A percentile compares a stretch with the other conserved stretches of the same genome.
Evolutionary conservation across 2,329 filamentous ascomycete species (phyloP).

Genomic region (Hypoxylon sp.): DNA sequence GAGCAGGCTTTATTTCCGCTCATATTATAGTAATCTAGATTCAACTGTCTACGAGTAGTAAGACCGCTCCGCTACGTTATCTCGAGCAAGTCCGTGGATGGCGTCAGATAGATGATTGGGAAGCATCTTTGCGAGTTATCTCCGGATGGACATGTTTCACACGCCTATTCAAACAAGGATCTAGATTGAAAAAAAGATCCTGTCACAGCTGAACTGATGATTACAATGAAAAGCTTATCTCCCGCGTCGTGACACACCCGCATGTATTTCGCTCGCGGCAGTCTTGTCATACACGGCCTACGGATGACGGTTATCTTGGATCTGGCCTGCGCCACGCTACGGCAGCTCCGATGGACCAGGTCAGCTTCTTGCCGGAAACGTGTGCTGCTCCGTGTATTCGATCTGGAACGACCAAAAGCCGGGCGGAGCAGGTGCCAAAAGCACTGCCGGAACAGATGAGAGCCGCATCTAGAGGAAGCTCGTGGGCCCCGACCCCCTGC

Average conservation of each 20-base stretch:
- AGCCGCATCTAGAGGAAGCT: not conserved
- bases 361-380: not conserved
- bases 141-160: not conserved
- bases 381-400: not conserved
- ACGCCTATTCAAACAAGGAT: not conserved
- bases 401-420: not conserved
- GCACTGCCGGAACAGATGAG: not conserved
- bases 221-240: not conserved
- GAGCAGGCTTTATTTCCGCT: not conserved
- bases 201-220: not conserved
- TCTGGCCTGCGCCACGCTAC: not conserved
- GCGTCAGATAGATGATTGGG: not conserved
- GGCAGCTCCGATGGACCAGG: not conserved
- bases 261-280: not conserved
- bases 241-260: conserved; percentile 1
- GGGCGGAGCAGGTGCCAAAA: not conserved
- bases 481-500: not conserved
- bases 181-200: not conserved
- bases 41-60: not conserved
- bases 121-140: not conserved
- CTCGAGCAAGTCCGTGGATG: not conserved
- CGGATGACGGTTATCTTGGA: not conserved
- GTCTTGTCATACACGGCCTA: not conserved
- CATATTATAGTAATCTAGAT: not conserved
- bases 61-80: not conserved